Evolutionary conservation across 768 basidiomycete species (phyloP), one percentile per base, ranked within the genome.

Genomic region (Holtermanniella nyarrowii): DNA sequence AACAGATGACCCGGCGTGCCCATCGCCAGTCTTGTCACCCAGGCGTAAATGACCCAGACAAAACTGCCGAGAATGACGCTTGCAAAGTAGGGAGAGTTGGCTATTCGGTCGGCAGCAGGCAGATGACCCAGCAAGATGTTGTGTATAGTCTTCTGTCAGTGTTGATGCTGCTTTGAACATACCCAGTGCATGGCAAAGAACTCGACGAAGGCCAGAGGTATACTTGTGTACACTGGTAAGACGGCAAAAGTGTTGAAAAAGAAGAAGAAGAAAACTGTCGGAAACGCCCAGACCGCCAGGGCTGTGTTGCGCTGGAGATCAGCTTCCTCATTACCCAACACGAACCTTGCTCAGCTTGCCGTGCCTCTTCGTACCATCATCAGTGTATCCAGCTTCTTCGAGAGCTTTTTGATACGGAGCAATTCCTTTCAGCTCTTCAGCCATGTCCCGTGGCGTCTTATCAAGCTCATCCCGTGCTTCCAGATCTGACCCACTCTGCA

Each of bases 111-210:
- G 10, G 85, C 86, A 59, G 87, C 85, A 2, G 84, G 5, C 85
- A 86, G 49, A 89, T 86, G 68, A 85, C 79, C 84, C 85, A 62
- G 25, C 20, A 53, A 56, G 50, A 56, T 65, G 43, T 58, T 39
- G 14, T 27, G 25, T 39, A 40, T 31, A 39, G 20, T 26, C 47
- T 42, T 37, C 24, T 24, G 27, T 11, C n/a, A 22, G n/a, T 46
- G 21, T n/a, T 12, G 23, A 21, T 18, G 26, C 23, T 0, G 5
- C 27, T 21, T n/a, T 3, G 26, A 3, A 76, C 84, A 56, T 69
- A 90, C 87, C 63, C 95, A 85, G 64, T 96, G 93, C 85, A 93
- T 86, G 44, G 80, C 85, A 61, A 88, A 93, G 73, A 89, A 88
- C 63, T 88, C 82, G 0, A 85, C 88, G 65, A 83, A 75, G 0